Evolutionary conservation across 306 rosid species (phyloP), one percentile per base, ranked within the genome.

Genomic region (Prunus campanulata): DNA sequence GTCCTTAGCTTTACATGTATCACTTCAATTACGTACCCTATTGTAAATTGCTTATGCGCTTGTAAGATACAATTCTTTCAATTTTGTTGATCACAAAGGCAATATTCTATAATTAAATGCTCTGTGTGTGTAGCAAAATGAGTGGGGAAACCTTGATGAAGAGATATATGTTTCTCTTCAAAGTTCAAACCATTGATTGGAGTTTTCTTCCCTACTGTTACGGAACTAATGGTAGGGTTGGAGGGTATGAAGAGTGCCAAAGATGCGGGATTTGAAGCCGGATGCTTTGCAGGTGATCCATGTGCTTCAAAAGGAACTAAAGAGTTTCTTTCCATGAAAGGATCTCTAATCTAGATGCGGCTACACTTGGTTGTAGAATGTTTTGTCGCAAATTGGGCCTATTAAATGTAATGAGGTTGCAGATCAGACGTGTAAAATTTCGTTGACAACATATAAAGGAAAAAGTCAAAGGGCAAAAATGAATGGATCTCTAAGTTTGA

Each of bases 81-180:
- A 72, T 72, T 82, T 82, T 81, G 78, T 48, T 70, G 47, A 74
- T 66, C 42, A 39, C 22, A 66, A 69, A 49, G 22, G 25, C 46
- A 13, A 44, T 29, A 42, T 70, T 70, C 0, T 48, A 24, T 27
- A 51, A 24, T 63, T 61, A n/a, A 47, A 57, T 70, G 9, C 44
- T 13, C 1, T 3, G 11, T 35, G 11, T 30, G 32, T 30, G 32
- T n/a, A 9, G 9, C 12, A 54, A 70, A 50, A 70, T 50, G 27
- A 70, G 51, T 29, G 47, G 19, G 39, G 66, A 22, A 54, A 32
- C 48, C 65, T 6, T 35, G 8, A 19, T 32, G 50, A 30, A n/a
- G 29, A 20, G 29, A 19, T 2, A 29, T 18, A 3, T 9, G 29
- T 70, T 39, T 19, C 30, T 30, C 75, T 29, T 62, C 2, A 14